Base-by-base conservation (phyloP, 2,329 filamentous ascomycete genomes). In the Aspergillus tubingensis region DNA sequence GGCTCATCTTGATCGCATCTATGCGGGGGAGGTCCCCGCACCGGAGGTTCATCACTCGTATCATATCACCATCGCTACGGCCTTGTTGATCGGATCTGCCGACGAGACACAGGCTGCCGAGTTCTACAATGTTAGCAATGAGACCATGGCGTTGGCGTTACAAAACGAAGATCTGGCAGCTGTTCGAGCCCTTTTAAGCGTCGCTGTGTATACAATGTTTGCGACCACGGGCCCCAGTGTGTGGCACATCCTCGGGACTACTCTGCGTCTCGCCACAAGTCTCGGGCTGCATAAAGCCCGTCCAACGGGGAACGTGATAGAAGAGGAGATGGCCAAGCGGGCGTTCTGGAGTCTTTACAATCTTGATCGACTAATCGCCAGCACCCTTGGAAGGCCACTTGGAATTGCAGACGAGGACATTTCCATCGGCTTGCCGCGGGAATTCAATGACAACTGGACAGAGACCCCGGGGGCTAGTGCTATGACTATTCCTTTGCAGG, bases 271-370 rank as follows among this genome's bases (percentile, higher is more conserved):
- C 32, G 70, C 76, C 1, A 75, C 70, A 8, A 77, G 76, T 53
- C 64, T 78, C 21, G 75, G 73, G 10, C 54, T 78, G 15, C 76
- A 78, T 62, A 76, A 76, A 51, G 60, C 64, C 15, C 69, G 71
- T 23, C 65, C 69, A 1, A 65, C 68, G 36, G 58, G 70, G 3
- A 71, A 65, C 53, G 27, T 72, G 47, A 52, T 71, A 7, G 76
- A 77, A 49, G 72, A 76, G 30, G 76, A 79, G 55, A 75, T 78
- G 70, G 66, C 72, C 2, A 79, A 77, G 57, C 74, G 77, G n/a
- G 74, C 74, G 1, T 79, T 79, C 60, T 79, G 77, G 77, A 77
- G 76, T 65, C 67, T 77, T 7, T 79, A 79, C 59, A 79, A 78
- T n/a, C 69, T 79, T 2, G 77, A 79, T 54, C 71, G 77, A 19